Base-by-base conservation (phyloP, 768 basidiomycete genomes). In the Pulveroboletus sp. region DNA sequence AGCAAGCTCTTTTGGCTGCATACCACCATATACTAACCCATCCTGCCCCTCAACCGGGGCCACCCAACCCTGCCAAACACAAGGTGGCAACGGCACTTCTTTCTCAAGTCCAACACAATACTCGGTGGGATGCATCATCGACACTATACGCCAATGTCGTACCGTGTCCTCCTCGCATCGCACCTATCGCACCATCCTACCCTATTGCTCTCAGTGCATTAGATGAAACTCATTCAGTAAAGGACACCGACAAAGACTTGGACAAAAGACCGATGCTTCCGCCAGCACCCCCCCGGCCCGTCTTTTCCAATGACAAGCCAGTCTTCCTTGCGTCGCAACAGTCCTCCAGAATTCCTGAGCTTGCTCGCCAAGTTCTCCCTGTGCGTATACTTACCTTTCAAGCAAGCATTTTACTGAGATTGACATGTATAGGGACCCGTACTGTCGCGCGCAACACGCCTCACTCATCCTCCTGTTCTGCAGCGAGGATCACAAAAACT, bases 21-120 rank as follows among this genome's bases (percentile, higher is more conserved):
- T 89, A 87, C 60, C 89, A 87, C 55, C 83, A 89, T 56, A 83
- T 89, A 52, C 76, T 89, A 43, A 88, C 83, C 0, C 81, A 89
- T 56, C 83, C 84, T 1, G 78, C 83, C 0, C 70, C 80, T 0
- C 63, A 75, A 46, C 70, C 74, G 0, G 71, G 72, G 6, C 58
- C 77, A 9, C 69, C 80, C 4, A 86, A 80, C 46, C 81, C 82
- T 28, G 69, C 80, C 5, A 78, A 84, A 39, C 87, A 90, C 69
- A 82, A 81, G 60, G 82, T 89, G n/a, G 82, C 85, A 5, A 81
- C 89, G 77, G 75, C 83, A 0, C 70, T 90, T 8, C 74, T 89
- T 32, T 63, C 73, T 0, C 78, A 83, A 46, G 70, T 78, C 3
- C 80, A 87, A 62, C 65, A 68, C 18, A 69, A 70, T 21, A 70